Percentiles rank a stretch among this genome's conserved stretches.
Evolutionary conservation across 805 yeast species (phyloP).

Genomic region (Candida takata): DNA sequence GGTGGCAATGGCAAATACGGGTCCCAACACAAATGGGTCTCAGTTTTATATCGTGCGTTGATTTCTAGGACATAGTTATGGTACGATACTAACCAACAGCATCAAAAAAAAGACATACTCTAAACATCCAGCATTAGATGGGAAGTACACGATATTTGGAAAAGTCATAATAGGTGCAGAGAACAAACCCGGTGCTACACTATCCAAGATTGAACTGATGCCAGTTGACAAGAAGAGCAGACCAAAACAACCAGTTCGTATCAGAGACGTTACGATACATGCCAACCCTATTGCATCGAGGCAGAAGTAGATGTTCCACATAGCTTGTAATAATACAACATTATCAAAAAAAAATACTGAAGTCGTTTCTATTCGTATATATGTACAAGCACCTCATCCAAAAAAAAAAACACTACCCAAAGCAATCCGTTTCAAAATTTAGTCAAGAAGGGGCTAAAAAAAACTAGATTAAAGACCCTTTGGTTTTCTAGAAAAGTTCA

Average conservation of each 20-base stretch:
- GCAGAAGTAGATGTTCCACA: conserved; percentile 1
- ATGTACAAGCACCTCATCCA: conserved; percentile 5
- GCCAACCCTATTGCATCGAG: conserved; percentile 36
- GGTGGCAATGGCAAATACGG: conserved; percentile 66
- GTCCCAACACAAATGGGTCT: conserved; percentile 59
- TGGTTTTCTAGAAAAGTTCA: conserved; percentile 39
- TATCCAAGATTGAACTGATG: conserved; percentile 21
- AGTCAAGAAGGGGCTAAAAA: too few relatives aligned
- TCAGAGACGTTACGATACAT: conserved; percentile 31
- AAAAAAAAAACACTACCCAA: too few relatives aligned
- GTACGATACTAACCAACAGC: not conserved
- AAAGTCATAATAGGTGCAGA: conserved; percentile 54
- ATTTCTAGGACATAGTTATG: not conserved
- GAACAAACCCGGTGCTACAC: conserved; percentile 21
- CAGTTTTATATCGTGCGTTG: conserved; percentile 52
- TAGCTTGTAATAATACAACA: not conserved
- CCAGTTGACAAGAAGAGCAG: conserved; percentile 31
- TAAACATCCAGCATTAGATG: conserved; percentile 75
- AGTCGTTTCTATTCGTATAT: not conserved
- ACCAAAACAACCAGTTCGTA: conserved; percentile 25
- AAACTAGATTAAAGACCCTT: conserved; percentile 20
- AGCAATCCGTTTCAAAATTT: too few relatives aligned
- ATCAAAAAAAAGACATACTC: conserved; percentile 65
- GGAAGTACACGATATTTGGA: conserved; percentile 67
- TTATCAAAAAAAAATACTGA: not conserved